Evolutionary conservation across 148 eudicot species (phyloP), one percentile per base, ranked within the genome.

Genomic region (Silene latifolia): DNA sequence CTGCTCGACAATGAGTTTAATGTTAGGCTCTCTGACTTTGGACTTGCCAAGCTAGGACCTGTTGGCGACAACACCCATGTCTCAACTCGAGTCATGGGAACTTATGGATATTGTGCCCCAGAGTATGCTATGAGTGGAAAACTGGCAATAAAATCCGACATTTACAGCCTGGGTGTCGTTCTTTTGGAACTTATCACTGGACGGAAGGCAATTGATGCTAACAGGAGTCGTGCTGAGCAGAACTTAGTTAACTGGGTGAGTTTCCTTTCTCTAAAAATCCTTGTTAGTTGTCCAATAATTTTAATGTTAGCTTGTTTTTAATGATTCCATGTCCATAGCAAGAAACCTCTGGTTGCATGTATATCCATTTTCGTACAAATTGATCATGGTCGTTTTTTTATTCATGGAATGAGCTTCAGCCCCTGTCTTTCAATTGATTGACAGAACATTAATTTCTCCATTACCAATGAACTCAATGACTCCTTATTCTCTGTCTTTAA

Each of bases 51-150:
- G 78, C 69, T 90, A 79, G 96, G 96, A n/a, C 96, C 95, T 57
- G 90, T 88, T 64, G 96, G 96, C 27, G 96, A 85, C 77, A 88
- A 86, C 18, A 90, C 94, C 47, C 94, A 90, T 72, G 91, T 88
- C 54, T 90, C 94, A 35, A 90, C 92, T 25, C 78, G 92, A 12
- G 89, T 90, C 51, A 88, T 90, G 96, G 96, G 95, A 70, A 90
- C 96, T 21, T 88, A 87, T 73, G 96, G 96, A 29, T 90, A 90
- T 71, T 90, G 96, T 84, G 96, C 96, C 7, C 96, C 96, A 0
- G 96, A 90, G 51, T 90, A 90, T 80, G 90, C 90, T 63, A 78
- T 81, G 92, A 87, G 89, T 67, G 96, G 96, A 13, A 90, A 85
- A 76, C 67, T 90, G 75, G 83, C 90, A 10, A 47, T 85, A 8